Evolutionary conservation across 768 basidiomycete genomes (phyloP).

Genomic region (Clavulina sp.): DNA sequence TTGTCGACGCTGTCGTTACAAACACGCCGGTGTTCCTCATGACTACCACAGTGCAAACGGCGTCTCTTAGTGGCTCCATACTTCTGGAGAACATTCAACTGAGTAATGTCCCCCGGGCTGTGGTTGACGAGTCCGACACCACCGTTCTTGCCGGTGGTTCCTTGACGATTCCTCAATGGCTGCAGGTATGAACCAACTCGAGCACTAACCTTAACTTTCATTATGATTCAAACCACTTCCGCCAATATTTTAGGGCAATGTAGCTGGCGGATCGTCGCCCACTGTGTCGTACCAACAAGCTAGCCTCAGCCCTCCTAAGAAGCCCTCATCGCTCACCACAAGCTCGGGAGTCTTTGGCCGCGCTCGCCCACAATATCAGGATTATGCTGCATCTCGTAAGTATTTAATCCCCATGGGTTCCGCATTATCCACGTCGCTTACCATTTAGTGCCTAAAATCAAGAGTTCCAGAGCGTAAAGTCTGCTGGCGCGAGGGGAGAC

Average conservation of each 20-base stretch:
- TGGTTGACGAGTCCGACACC: slow-evolving; percentile 35
- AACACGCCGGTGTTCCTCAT: slow-evolving; percentile 48
- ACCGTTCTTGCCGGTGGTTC: slow-evolving; percentile 32
- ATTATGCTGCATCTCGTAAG: slow-evolving; percentile 25
- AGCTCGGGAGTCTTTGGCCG: slow-evolving; percentile 8
- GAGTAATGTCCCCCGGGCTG: slow-evolving; percentile 40
- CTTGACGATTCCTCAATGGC: too few relatives aligned
- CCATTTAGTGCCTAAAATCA: slow-evolving; percentile 15
- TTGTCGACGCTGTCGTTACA: slow-evolving; percentile 42
- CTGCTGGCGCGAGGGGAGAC: slow-evolving; percentile 53
- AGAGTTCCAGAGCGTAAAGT: slow-evolving; percentile 58
- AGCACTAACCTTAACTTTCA: too few relatives aligned
- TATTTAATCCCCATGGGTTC: background rate
- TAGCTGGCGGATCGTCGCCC: slow-evolving; percentile 36
- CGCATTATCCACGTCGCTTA: slow-evolving; percentile 11
- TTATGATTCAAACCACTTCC: slow-evolving; percentile 27
- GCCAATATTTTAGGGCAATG: slow-evolving; percentile 65
- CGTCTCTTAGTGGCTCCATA: slow-evolving; percentile 36
- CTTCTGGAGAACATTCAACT: slow-evolving; percentile 47
- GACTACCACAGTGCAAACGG: slow-evolving; percentile 24
- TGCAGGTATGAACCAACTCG: too few relatives aligned
- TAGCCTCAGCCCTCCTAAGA: slow-evolving; percentile 29
- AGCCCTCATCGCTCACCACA: slow-evolving; percentile 42
- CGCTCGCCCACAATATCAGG: slow-evolving; percentile 25
- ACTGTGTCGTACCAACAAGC: slow-evolving; percentile 33